These are phyloP conservation scores for Roridomyces roridus DNA, from an alignment of 768 basidiomycete genomes.

Conservation along the genomic window DNA sequence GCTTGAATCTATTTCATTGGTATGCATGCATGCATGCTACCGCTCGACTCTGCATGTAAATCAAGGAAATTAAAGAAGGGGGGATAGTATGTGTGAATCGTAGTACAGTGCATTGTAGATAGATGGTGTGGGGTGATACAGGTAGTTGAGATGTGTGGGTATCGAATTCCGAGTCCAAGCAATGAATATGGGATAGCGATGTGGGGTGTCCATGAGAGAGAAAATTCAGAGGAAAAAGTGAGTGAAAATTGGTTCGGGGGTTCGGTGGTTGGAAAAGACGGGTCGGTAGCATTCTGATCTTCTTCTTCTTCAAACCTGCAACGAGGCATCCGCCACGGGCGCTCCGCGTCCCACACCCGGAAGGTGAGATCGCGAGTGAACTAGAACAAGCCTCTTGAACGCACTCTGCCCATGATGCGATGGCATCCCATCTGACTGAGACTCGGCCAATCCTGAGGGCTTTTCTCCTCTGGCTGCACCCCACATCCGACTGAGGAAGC, in stretches of 20 bases:
- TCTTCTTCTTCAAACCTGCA: constrained; percentile 20
- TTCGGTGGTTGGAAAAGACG: constrained; percentile 1
- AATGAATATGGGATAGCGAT: constrained; percentile 10
- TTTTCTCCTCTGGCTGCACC: constrained; percentile 56
- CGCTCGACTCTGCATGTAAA: background rate
- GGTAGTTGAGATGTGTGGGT: too few relatives aligned
- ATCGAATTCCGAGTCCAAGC: too few relatives aligned
- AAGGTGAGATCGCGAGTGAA: constrained; percentile 31
- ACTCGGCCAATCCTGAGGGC: constrained; percentile 18
- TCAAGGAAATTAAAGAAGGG: constrained; percentile 5
- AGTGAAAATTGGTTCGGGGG: background rate
- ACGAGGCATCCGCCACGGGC: constrained; percentile 14
- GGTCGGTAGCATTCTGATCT: background rate
- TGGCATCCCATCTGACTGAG: constrained; percentile 23
- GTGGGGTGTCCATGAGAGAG: constrained; percentile 9
- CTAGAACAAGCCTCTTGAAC: constrained; percentile 37
- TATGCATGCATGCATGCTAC: constrained; percentile 5
- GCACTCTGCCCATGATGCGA: constrained; percentile 26
- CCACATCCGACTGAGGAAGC: constrained; percentile 80
- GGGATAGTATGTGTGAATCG: background rate
- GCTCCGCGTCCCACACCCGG: constrained; percentile 17
- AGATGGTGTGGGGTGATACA: background rate
- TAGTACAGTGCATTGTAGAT: background rate
- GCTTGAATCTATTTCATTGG: background rate
- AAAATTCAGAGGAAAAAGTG: background rate